phyloP scores from a whole-genome alignment of 345 rosid genomes.

The Citropsis articulata region DNA sequence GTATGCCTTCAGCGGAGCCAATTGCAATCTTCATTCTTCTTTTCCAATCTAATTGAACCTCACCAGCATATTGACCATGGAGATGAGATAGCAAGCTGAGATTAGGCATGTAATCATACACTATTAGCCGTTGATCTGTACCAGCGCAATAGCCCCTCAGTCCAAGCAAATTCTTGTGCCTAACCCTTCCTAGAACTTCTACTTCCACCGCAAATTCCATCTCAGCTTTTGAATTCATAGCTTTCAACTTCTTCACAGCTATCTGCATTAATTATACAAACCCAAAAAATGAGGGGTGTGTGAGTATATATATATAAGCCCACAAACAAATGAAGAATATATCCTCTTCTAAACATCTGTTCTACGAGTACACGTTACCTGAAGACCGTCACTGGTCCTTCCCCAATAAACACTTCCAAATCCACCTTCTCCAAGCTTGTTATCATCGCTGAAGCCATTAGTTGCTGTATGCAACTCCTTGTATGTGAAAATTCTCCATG shows the following conservation, averaged over 20 bases:
- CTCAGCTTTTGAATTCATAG: constrained; percentile 67
- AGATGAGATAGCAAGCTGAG: constrained; percentile 74
- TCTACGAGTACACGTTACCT: constrained; percentile 26
- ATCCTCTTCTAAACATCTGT: neutral
- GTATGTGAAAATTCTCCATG: constrained; percentile 76
- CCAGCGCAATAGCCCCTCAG: constrained; percentile 68
- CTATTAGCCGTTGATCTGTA: constrained; percentile 64
- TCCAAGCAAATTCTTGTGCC: constrained; percentile 64
- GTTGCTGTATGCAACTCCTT: constrained; percentile 63
- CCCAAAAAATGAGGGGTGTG: too few species aligned
- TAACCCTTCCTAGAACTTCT: constrained; percentile 69
- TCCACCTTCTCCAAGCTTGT: constrained; percentile 56
- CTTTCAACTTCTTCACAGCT: constrained; percentile 69
- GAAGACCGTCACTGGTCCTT: constrained; percentile 63
- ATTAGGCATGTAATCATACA: constrained; percentile 71
- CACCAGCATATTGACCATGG: constrained; percentile 52
- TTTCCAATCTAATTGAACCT: constrained; percentile 56
- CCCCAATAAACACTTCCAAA: constrained; percentile 83
- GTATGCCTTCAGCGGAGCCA: constrained; percentile 62
- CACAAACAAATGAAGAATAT: neutral
- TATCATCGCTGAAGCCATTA: constrained; percentile 67
- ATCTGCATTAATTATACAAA: constrained; percentile 22
- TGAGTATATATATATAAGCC: too few species aligned
- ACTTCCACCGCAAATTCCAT: constrained; percentile 82
- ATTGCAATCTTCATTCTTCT: constrained; percentile 55